These are phyloP conservation scores for Cercospora brassicicola DNA, from an alignment of 2,329 filamentous ascomycete genomes.

Conservation along the genomic window DNA sequence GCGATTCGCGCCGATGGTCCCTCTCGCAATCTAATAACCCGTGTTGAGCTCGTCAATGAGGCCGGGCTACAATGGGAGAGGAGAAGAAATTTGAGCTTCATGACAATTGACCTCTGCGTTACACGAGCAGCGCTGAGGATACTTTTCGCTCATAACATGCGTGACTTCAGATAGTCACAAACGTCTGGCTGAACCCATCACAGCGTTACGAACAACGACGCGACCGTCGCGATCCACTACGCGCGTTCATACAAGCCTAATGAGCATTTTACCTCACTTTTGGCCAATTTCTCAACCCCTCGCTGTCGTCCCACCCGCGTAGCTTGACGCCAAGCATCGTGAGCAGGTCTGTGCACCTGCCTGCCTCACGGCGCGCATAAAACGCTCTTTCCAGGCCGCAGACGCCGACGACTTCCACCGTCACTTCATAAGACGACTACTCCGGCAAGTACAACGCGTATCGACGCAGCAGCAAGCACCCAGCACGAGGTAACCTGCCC, in stretches of 20 bases:
- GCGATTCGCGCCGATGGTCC: slow-evolving; percentile 17
- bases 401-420: slow-evolving; percentile 10
- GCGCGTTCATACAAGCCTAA: neutral
- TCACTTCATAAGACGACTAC: slow-evolving; percentile 3
- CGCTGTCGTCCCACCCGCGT: neutral
- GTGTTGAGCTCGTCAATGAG: slow-evolving; percentile 52
- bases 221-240: neutral
- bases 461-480: slow-evolving; percentile 3
- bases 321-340: neutral
- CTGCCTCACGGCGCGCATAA: neutral
- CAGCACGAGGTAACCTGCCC: neutral
- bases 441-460: slow-evolving; percentile 11
- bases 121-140: slow-evolving; percentile 26
- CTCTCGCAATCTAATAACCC: slow-evolving; percentile 74
- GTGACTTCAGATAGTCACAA: neutral
- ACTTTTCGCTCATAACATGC: slow-evolving; percentile 30
- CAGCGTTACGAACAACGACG: neutral
- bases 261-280: neutral
- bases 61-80: slow-evolving; percentile 71
- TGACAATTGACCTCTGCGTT: slow-evolving; percentile 33
- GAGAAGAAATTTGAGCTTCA: slow-evolving; percentile 50
- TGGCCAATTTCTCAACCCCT: neutral
- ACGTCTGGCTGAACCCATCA: neutral
- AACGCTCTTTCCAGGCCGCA: slow-evolving; percentile 5
- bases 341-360: slow-evolving; percentile 6